Percentiles rank a stretch among this genome's conserved stretches.
phyloP scores from a whole-genome alignment of 441 rosid species.

The Manihot esculenta region DNA sequence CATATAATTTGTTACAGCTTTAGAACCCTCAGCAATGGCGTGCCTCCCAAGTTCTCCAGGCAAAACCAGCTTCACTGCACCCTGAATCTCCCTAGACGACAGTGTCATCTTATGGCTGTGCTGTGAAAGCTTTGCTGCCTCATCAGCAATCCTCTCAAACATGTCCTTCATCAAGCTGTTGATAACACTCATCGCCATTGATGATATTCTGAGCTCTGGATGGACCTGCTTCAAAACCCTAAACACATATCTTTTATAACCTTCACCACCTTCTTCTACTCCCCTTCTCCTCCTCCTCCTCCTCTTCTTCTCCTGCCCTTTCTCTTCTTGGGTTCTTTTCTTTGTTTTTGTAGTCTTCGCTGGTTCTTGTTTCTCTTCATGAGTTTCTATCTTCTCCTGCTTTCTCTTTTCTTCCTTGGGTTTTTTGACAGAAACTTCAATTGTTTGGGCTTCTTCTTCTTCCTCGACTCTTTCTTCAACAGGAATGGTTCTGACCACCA shows the following conservation, averaged over 20 bases:
- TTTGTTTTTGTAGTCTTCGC: not conserved
- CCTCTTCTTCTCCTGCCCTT: not conserved
- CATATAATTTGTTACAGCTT: slow-evolving; percentile 53
- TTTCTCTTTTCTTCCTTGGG: not conserved
- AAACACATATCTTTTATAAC: slow-evolving; percentile 50
- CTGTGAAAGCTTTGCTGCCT: slow-evolving; percentile 55
- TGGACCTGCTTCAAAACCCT: slow-evolving; percentile 72
- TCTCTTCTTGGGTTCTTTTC: not conserved
- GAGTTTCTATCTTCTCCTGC: no score
- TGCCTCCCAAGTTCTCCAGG: slow-evolving; percentile 85
- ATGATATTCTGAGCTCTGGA: slow-evolving; percentile 62
- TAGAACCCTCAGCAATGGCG: slow-evolving; percentile 69
- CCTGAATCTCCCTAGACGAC: slow-evolving; percentile 71
- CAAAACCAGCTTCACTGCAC: slow-evolving; percentile 61
- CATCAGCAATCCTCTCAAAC: slow-evolving; percentile 66
- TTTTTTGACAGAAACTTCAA: not conserved
- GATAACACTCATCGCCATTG: slow-evolving; percentile 64
- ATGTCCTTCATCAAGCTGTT: slow-evolving; percentile 70
- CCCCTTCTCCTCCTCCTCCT: slow-evolving; percentile 18
- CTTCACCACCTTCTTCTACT: slow-evolving; percentile 11
- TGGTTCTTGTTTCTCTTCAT: not conserved
- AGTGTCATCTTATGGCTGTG: slow-evolving; percentile 41
- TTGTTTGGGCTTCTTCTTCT: not conserved
- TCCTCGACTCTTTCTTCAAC: slow-evolving; percentile 7
- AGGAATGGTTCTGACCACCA: slow-evolving; percentile 3